Conservation (phyloP, 768 basidiomycete genomes). For the Tylopilus cervinicoccineus region DNA sequence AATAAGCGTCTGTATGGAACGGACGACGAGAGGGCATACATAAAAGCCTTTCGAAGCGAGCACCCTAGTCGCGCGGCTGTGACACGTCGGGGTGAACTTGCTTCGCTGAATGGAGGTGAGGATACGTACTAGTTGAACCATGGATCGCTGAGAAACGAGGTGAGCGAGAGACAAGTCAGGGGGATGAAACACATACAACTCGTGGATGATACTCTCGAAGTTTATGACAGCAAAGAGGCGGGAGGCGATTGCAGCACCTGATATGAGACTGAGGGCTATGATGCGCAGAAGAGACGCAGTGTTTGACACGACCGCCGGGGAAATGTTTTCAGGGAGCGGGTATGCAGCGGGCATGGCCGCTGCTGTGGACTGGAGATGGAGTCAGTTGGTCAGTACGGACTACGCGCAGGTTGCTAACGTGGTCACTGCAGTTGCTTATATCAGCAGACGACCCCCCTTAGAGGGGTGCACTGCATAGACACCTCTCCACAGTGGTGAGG, state of each 20-base stretch:
- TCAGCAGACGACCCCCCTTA: neutral
- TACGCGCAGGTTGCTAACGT: constrained; percentile 21
- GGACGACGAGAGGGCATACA: constrained; percentile 45
- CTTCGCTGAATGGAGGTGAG: neutral
- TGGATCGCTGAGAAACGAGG: constrained; percentile 61
- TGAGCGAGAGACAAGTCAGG: neutral
- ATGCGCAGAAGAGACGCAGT: constrained; percentile 90
- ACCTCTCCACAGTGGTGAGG: too few relatives aligned
- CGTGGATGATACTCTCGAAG: constrained; percentile 99
- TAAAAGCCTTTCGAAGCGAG: constrained; percentile 93
- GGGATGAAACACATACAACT: constrained; percentile 67
- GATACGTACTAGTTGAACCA: constrained; percentile 97
- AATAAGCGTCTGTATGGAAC: constrained; percentile 4
- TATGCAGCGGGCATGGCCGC: constrained; percentile 72
- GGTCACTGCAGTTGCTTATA: constrained; percentile 12
- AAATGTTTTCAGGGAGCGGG: constrained; percentile 64
- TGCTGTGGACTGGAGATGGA: constrained; percentile 1
- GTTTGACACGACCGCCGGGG: constrained; percentile 73
- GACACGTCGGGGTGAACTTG: constrained; percentile 1
- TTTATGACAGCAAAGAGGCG: constrained; percentile 96
- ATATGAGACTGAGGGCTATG: constrained; percentile 85
- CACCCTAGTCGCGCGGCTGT: constrained; percentile 88
- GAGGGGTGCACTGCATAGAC: too few relatives aligned
- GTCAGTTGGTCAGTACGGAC: too few relatives aligned
- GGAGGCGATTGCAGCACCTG: constrained; percentile 91